Evolutionary conservation across 495 filamentous ascomycete species (phyloP).

Genomic region (Penicillium daleae): DNA sequence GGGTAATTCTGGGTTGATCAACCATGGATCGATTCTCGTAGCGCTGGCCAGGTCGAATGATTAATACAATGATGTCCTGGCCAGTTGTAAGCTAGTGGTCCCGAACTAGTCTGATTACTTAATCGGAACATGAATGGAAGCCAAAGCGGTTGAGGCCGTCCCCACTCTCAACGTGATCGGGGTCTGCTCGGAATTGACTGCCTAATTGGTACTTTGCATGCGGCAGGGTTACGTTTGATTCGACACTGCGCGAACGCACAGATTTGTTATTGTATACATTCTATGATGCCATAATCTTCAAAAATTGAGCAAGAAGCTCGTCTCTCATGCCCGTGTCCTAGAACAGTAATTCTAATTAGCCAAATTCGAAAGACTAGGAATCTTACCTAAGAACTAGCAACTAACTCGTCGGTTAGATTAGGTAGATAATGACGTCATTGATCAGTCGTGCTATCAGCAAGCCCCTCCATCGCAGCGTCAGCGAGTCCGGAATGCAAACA

Average conservation of each 20-base stretch:
- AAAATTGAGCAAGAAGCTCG: no score
- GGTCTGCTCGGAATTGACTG: constrained; percentile 14
- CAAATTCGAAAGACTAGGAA: not conserved
- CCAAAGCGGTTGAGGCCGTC: not conserved
- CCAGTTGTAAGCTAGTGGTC: not conserved
- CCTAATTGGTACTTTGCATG: constrained; percentile 10
- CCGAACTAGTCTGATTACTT: not conserved
- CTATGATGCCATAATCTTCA: no score
- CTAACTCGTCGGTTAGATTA: not conserved
- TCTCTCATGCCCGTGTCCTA: no score
- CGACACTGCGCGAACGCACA: not conserved
- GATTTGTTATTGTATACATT: no score
- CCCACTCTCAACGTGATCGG: constrained; percentile 6
- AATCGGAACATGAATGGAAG: not conserved
- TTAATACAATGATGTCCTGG: not conserved
- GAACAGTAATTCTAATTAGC: not conserved
- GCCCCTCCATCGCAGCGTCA: not conserved
- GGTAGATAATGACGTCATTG: constrained; percentile 4
- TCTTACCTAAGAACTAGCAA: not conserved
- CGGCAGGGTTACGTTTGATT: not conserved
- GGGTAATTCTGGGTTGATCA: not conserved
- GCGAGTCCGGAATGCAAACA: not conserved
- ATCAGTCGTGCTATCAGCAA: not conserved
- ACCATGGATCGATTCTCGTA: no score
- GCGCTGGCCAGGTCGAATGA: not conserved